Conservation (phyloP, 192 early-diverging fungal species). For the Spizellomyces punctatus region DNA sequence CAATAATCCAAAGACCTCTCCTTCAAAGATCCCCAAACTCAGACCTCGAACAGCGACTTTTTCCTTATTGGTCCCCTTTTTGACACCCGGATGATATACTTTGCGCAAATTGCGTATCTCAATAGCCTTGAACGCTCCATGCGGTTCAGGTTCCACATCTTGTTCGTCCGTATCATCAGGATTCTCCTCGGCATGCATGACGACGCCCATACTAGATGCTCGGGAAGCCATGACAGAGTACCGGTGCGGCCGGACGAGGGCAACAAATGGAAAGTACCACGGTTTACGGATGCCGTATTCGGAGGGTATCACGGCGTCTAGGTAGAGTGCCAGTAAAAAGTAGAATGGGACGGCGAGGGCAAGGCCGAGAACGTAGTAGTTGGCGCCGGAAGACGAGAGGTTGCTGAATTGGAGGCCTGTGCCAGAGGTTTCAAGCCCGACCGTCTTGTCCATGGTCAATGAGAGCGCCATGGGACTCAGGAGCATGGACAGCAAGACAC, state of each 20-base stretch:
- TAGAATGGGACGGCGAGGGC: constrained; percentile 55
- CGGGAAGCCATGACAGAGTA: constrained; percentile 68
- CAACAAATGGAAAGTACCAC: constrained; percentile 55
- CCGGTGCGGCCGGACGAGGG: constrained; percentile 47
- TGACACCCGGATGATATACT: constrained; percentile 42
- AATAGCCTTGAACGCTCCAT: constrained; percentile 54
- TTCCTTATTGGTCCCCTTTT: constrained; percentile 19
- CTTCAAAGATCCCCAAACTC: constrained; percentile 61
- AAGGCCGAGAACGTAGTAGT: constrained; percentile 39
- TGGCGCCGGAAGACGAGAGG: constrained; percentile 40
- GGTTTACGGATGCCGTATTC: constrained; percentile 67
- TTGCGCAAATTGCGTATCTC: constrained; percentile 71
- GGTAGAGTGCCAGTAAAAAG: constrained; percentile 46
- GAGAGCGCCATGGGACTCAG: constrained; percentile 23
- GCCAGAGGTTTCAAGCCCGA: constrained; percentile 59
- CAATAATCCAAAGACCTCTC: constrained; percentile 62
- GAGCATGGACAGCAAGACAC: no score
- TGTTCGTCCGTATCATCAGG: constrained; percentile 46
- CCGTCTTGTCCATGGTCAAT: constrained; percentile 55
- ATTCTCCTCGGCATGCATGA: neutral
- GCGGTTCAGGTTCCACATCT: constrained; percentile 49
- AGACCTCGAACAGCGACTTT: constrained; percentile 70
- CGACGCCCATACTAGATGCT: constrained; percentile 56
- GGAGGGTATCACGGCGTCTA: constrained; percentile 59
- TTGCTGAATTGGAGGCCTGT: constrained; percentile 40